Evolutionary conservation across 441 rosid species (phyloP), one percentile per base, ranked within the genome.

Genomic region (Melastoma candidum): DNA sequence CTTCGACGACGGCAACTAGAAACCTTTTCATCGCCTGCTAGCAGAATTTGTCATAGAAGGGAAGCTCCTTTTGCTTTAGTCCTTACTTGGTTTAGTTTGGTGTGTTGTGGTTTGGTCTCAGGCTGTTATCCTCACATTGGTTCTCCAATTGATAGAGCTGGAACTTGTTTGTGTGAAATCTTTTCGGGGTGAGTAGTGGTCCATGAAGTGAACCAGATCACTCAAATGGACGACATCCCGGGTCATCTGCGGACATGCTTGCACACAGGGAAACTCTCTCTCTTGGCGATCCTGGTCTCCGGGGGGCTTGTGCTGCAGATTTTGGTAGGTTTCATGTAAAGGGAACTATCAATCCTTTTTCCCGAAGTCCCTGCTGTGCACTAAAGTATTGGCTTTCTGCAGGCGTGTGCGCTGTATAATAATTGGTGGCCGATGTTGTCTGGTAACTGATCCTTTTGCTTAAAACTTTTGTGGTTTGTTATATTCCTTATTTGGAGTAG

Each of bases 381-480:
- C 56, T 71, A 2, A 51, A 46, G 26, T 56, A 59, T 22, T 57
- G 25, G 53, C 26, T 29, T 60, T 56, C 74, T 52, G 63, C 76
- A 87, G 98, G 96, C 98, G 45, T 92, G 98, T 68, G 98, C 96
- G 49, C 61, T 92, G 67, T 92, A 80, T 59, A 49, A 85, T 72
- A 92, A 92, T 48, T 92, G 98, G 98, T 88, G 98, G 98, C 98
- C 98, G 49, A 85, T 92, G 98, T 77, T 92, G 48, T 70, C 86
- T 61, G 75, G 98, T 92, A 69, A 69, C 81, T 69, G 13, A 14
- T 39, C 41, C 41, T 36, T 36, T 36, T 4, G 41, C 41, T 2
- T 36, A 36, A 36, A 9, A 36, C 41, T 36, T 36, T 9, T 9
- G 22, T 17, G 22, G 41, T 36, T 53, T 39, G 26, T 53, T 24